Conservation (phyloP, 345 rosid species). For the Noccaea caerulescens region DNA sequence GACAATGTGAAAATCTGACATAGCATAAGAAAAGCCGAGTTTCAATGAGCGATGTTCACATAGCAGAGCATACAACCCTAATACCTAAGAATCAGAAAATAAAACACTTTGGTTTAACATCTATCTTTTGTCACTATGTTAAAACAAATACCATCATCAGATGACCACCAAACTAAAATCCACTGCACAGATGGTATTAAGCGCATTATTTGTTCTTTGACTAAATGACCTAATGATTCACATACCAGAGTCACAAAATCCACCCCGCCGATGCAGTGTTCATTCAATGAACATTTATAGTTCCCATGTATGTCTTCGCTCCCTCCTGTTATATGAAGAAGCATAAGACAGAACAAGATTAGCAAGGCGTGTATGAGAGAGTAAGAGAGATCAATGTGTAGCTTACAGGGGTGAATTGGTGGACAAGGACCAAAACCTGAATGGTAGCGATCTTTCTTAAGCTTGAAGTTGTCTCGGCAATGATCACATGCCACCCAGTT, state of each 20-base stretch:
- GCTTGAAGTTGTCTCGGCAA: slow-evolving; percentile 45
- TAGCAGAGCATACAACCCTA: not conserved
- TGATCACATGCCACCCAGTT: slow-evolving; percentile 60
- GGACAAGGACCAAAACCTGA: slow-evolving; percentile 40
- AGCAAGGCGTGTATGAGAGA: not conserved
- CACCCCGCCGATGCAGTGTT: slow-evolving; percentile 71
- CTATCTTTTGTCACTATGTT: not conserved
- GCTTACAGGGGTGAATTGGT: not conserved
- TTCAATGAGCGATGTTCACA: not conserved
- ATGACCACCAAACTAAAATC: not conserved
- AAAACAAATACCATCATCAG: not conserved
- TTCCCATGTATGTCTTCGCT: not conserved
- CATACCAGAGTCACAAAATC: slow-evolving; percentile 85
- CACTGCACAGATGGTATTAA: not conserved
- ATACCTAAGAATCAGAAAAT: slow-evolving; percentile 1
- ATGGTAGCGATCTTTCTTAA: slow-evolving; percentile 11
- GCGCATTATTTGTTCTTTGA: not conserved
- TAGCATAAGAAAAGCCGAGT: slow-evolving; percentile 6
- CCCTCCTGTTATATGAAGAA: slow-evolving; percentile 22
- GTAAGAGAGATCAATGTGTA: slow-evolving; percentile 9
- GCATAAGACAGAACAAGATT: not conserved
- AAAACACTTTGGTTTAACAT: not conserved
- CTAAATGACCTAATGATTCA: not conserved
- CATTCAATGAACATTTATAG: slow-evolving; percentile 35
- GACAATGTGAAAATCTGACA: slow-evolving; percentile 87